Conservation (phyloP, 140 eudicot genomes). For the Bidens hawaiensis region DNA sequence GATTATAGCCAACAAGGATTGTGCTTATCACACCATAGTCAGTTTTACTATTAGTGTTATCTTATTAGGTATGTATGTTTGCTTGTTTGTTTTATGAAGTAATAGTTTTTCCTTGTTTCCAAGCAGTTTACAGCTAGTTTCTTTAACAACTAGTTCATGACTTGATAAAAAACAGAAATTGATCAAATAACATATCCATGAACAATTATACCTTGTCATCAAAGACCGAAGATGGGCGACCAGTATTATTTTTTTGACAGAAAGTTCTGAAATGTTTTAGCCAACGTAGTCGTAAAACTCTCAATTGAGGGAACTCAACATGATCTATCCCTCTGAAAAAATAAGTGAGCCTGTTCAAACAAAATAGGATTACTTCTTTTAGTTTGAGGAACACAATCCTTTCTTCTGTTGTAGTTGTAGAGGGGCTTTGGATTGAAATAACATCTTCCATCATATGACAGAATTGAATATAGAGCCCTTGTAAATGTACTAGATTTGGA, state of each 20-base stretch:
- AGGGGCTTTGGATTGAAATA: constrained; percentile 28
- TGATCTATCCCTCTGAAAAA: constrained; percentile 36
- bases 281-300: constrained; percentile 30
- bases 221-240: constrained; percentile 18
- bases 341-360: constrained; percentile 21
- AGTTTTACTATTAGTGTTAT: too few relatives aligned
- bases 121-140: not conserved
- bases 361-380: constrained; percentile 34
- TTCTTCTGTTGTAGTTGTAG: constrained; percentile 24
- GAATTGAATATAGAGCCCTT: constrained; percentile 33
- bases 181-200: not conserved
- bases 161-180: not conserved
- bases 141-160: not conserved
- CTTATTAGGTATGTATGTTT: not conserved
- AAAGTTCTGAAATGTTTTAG: constrained; percentile 29
- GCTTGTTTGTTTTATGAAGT: not conserved
- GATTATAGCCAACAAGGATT: too few relatives aligned
- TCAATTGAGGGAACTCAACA: constrained; percentile 32
- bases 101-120: not conserved
- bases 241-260: constrained; percentile 20
- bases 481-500: constrained; percentile 34
- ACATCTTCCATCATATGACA: constrained; percentile 42
- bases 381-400: constrained; percentile 33
- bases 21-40: too few relatives aligned
- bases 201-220: constrained; percentile 27